A percentile compares a stretch with the other conserved stretches of the same genome.
Evolutionary conservation across 2,329 filamentous ascomycete genomes (phyloP).

Genomic region (Epichloe glyceriae): DNA sequence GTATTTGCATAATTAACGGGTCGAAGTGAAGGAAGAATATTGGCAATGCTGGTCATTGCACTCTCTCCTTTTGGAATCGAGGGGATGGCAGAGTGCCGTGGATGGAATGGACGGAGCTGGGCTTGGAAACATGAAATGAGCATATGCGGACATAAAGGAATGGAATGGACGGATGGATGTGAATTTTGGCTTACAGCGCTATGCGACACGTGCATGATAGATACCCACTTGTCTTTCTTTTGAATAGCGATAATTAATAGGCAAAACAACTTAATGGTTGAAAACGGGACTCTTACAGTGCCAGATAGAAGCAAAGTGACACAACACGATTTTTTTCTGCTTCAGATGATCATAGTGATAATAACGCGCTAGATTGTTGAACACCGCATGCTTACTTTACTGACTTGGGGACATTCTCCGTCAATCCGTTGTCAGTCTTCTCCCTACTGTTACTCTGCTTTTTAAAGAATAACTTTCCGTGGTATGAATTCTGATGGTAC

Average conservation of each 20-base stretch:
- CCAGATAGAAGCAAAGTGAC: no score
- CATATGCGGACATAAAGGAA: not conserved
- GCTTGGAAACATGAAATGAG: not conserved
- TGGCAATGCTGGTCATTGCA: constrained; percentile 7
- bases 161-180: not conserved
- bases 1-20: not conserved
- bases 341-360: no score
- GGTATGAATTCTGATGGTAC: no score
- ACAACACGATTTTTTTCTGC: no score
- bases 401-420: no score
- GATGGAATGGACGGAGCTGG: not conserved
- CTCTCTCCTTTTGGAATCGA: constrained; percentile 3
- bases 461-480: no score
- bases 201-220: constrained; percentile 4
- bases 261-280: constrained; percentile 2
- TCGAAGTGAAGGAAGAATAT: not conserved
- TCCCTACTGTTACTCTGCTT: no score
- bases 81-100: constrained; percentile 1
- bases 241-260: constrained; percentile 5
- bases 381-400: no score
- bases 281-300: not conserved
- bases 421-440: no score
- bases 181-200: not conserved
- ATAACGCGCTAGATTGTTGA: no score
- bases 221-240: constrained; percentile 7